Conservation (phyloP, 2,329 filamentous ascomycete genomes). For the Alternaria arborescens region DNA sequence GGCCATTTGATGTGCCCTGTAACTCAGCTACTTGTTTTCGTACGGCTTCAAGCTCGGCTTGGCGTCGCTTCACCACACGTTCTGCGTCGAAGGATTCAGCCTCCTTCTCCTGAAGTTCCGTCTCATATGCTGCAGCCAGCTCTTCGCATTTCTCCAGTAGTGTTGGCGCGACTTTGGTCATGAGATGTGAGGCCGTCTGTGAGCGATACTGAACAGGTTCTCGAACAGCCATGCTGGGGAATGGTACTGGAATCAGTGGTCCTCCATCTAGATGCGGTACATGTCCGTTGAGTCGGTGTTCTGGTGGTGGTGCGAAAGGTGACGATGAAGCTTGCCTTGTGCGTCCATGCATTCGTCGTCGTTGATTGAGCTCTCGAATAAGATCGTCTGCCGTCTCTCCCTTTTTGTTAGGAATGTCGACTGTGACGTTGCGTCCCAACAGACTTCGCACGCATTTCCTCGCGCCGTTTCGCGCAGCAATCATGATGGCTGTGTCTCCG, state of each 20-base stretch:
- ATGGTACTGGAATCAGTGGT: conserved; percentile 37
- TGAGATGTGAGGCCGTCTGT: conserved; percentile 65
- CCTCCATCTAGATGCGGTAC: conserved; percentile 30
- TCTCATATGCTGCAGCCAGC: conserved; percentile 67
- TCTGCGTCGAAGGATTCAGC: conserved; percentile 57
- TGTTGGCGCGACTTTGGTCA: conserved; percentile 68
- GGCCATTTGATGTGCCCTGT: conserved; percentile 41
- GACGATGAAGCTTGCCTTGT: conserved; percentile 79
- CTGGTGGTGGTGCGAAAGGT: conserved; percentile 56
- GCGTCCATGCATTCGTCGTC: conserved; percentile 66
- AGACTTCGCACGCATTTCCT: conserved; percentile 74
- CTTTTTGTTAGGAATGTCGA: conserved; percentile 81
- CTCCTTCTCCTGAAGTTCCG: conserved; percentile 78
- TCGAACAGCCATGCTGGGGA: conserved; percentile 32
- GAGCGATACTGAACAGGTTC: conserved; percentile 51
- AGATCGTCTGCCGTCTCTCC: conserved; percentile 86
- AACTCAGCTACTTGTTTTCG: conserved; percentile 68
- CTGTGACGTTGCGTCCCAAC: conserved; percentile 79
- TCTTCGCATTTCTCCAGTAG: conserved; percentile 57
- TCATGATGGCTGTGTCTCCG: conserved; percentile 90
- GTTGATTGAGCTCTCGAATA: conserved; percentile 75
- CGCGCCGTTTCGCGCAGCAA: conserved; percentile 85
- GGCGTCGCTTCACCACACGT: conserved; percentile 65
- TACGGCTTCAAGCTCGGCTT: conserved; percentile 70
- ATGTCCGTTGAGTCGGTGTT: conserved; percentile 44